Conservation (phyloP, 176 grass and related monocot genomes). For the Zea mays region DNA sequence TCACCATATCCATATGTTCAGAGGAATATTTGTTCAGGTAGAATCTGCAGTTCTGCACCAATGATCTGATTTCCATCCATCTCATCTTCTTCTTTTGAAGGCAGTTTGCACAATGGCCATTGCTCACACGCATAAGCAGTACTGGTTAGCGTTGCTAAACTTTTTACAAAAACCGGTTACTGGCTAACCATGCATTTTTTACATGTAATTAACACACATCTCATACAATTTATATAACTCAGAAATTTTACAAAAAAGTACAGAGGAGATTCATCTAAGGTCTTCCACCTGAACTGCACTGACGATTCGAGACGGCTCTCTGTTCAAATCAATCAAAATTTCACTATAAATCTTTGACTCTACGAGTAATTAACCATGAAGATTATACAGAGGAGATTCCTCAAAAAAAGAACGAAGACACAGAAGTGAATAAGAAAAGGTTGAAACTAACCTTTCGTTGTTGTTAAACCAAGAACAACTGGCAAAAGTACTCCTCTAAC, state of each 20-base stretch:
- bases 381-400: too few species aligned
- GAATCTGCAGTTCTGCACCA: not conserved
- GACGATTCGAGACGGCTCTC: too few species aligned
- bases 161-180: slow-evolving; percentile 33
- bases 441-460: too few species aligned
- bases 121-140: slow-evolving; percentile 1
- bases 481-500: too few species aligned
- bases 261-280: too few species aligned
- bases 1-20: slow-evolving; percentile 28
- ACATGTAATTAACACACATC: slow-evolving; percentile 34
- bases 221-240: not conserved
- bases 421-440: too few species aligned
- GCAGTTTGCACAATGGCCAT: not conserved
- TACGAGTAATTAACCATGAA: too few species aligned
- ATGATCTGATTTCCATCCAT: slow-evolving; percentile 5
- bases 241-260: not conserved
- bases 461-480: too few species aligned
- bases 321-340: too few species aligned
- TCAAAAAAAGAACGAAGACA: too few species aligned
- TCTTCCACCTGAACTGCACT: too few species aligned
- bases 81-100: not conserved
- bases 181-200: slow-evolving; percentile 28
- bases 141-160: slow-evolving; percentile 3
- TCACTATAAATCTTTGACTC: too few species aligned
- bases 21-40: slow-evolving; percentile 15